These are phyloP conservation scores for Mycena olivaceomarginata DNA, from an alignment of 768 basidiomycete genomes.

Conservation along the genomic window DNA sequence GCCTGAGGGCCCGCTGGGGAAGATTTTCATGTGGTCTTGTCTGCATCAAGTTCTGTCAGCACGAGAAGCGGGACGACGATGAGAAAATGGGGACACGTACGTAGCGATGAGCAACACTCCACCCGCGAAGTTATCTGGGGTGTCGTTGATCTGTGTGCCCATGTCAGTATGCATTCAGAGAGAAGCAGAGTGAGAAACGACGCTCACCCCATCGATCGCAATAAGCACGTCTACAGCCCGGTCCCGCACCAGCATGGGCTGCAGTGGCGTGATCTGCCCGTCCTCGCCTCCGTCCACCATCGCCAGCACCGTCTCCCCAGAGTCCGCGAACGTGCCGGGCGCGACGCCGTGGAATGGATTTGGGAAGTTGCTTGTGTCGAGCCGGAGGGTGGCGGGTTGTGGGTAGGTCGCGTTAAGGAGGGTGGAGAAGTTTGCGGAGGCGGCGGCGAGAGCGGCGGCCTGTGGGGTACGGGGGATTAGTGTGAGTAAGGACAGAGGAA, in stretches of 20 bases:
- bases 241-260: slow-evolving; percentile 68
- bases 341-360: slow-evolving; percentile 62
- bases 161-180: not conserved
- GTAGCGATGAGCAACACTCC: slow-evolving; percentile 44
- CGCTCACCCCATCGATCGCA: slow-evolving; percentile 64
- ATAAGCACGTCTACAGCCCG: slow-evolving; percentile 70
- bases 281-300: slow-evolving; percentile 65
- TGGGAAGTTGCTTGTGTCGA: slow-evolving; percentile 56
- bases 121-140: slow-evolving; percentile 15
- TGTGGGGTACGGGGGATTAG: slow-evolving; percentile 4
- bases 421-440: slow-evolving; percentile 37
- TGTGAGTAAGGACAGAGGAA: too few species aligned
- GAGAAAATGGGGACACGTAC: slow-evolving; percentile 11
- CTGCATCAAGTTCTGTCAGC: not conserved
- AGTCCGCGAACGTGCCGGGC: slow-evolving; percentile 55
- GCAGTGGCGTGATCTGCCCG: slow-evolving; percentile 66
- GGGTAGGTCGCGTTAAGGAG: slow-evolving; percentile 41
- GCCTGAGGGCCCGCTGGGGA: slow-evolving; percentile 50
- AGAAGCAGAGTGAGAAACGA: slow-evolving; percentile 42
- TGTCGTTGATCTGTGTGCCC: slow-evolving; percentile 26
- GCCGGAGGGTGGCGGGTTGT: slow-evolving; percentile 42
- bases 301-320: slow-evolving; percentile 54
- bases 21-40: slow-evolving; percentile 44
- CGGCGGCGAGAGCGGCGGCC: slow-evolving; percentile 27
- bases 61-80: not conserved